Base-by-base conservation (phyloP, 441 rosid genomes). In the Adansonia gregorii region DNA sequence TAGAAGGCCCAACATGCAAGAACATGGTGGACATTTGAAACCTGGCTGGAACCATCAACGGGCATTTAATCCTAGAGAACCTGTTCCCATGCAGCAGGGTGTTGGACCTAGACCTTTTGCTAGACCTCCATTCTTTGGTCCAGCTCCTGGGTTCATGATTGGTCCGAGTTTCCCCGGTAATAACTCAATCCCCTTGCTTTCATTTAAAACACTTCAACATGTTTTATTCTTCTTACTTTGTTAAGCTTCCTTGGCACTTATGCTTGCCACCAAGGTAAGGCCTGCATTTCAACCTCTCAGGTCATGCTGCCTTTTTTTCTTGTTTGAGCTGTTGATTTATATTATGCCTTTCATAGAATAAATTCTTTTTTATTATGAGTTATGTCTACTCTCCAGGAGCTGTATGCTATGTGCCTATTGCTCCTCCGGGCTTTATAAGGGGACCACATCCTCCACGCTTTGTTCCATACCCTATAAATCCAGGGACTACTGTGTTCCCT, bases 121-220 rank as follows among this genome's bases (percentile, higher is more conserved):
- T 64, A 88, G 97, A 85, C 84, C 89, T 52, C 90, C 92, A 8
- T 89, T 78, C 77, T 84, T 87, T 78, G 85, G 90, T 80, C 91
- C 94, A 55, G 83, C 85, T 81, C 96, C 94, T 14, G 91, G 95
- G 56, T 91, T 86, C 89, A 80, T 93, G 86, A 85, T 88, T 76
- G 93, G 90, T 82, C 97, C 98, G 67, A 78, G 87, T 74, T 88
- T 88, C 79, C 91, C 90, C 12, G 98, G 99, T 96, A 92, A 91
- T 78, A 48, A 24, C 81, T 83, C 70, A 77, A 65, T 79, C 56
- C 72, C 58, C 1, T 2, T 72, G 14, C 56, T 66, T 63, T 78
- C 14, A 8, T 68, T 70, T 58, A 65, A 46, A 45, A 67, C 46
- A 7, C 41, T 27, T 20, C 19, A 17, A 0, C 67, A 24, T 75